A percentile compares a stretch with the other conserved stretches of the same genome.
These are phyloP conservation scores for Septoria petroselini DNA, from an alignment of 2,329 filamentous ascomycete species.

Conservation along the genomic window DNA sequence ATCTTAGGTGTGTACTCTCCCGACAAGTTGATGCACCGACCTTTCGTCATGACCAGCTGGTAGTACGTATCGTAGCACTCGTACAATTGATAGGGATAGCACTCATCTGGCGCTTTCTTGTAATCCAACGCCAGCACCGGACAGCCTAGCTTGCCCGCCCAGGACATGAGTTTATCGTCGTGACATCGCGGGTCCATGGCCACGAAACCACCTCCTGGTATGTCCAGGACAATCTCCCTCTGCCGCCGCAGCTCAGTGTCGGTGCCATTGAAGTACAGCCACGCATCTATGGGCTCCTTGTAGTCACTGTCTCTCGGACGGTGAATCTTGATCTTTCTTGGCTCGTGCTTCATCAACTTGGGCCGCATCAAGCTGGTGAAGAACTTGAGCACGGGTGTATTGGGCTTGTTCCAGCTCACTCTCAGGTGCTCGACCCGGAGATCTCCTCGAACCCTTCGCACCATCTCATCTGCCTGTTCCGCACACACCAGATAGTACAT, in stretches of 20 bases:
- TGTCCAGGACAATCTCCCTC: slow-evolving; percentile 76
- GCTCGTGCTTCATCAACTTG: slow-evolving; percentile 74
- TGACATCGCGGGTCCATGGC: slow-evolving; percentile 94
- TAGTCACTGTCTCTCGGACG: slow-evolving; percentile 77
- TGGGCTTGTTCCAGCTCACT: slow-evolving; percentile 93
- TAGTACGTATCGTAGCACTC: slow-evolving; percentile 86
- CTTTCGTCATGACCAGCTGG: slow-evolving; percentile 67
- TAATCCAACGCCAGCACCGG: slow-evolving; percentile 91
- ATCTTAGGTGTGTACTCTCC: slow-evolving; percentile 64
- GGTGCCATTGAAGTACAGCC: slow-evolving; percentile 93
- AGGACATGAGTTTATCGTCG: slow-evolving; percentile 89
- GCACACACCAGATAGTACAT: slow-evolving; percentile 89
- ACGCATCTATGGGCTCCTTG: slow-evolving; percentile 74
- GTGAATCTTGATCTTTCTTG: slow-evolving; percentile 78
- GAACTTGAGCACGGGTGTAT: slow-evolving; percentile 76
- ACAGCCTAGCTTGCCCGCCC: slow-evolving; percentile 85
- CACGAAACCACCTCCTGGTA: slow-evolving; percentile 92
- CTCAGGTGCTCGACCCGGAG: slow-evolving; percentile 88
- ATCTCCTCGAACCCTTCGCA: slow-evolving; percentile 80
- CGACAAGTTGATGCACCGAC: slow-evolving; percentile 71
- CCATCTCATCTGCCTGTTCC: slow-evolving; percentile 94
- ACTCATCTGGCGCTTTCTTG: slow-evolving; percentile 77
- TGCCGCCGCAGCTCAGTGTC: slow-evolving; percentile 72
- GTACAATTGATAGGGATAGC: slow-evolving; percentile 80
- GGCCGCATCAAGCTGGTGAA: slow-evolving; percentile 72